phyloP scores from a whole-genome alignment of 768 basidiomycete species.

The Chlorophyllum brunneum region DNA sequence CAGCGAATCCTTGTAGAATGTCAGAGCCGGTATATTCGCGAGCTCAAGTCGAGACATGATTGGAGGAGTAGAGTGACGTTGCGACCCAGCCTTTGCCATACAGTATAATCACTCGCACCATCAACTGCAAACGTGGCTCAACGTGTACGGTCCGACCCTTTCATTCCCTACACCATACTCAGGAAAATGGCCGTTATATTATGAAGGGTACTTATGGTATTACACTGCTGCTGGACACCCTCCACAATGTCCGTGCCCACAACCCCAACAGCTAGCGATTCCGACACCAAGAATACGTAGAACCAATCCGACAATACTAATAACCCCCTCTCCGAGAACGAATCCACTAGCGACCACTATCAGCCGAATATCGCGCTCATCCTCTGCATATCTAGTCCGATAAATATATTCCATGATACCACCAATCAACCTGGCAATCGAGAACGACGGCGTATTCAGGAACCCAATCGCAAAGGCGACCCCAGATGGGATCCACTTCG shows the following conservation, averaged over 20 bases:
- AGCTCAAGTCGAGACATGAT: conserved; percentile 71
- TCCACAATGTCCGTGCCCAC: conserved; percentile 68
- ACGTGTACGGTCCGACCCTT: background rate
- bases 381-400: conserved; percentile 46
- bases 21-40: conserved; percentile 67
- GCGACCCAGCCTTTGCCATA: background rate
- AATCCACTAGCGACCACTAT: conserved; percentile 94
- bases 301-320: conserved; percentile 75
- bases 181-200: no score
- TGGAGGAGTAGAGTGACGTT: background rate
- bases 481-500: conserved; percentile 87
- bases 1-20: conserved; percentile 67
- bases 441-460: conserved; percentile 93
- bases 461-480: conserved; percentile 96
- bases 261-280: conserved; percentile 84
- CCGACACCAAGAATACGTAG: conserved; percentile 74
- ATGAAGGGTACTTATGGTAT: no score
- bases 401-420: conserved; percentile 78
- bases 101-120: background rate
- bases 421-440: conserved; percentile 85
- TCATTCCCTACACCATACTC: background rate
- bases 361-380: conserved; percentile 61
- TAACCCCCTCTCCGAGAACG: conserved; percentile 91
- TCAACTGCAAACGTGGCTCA: conserved; percentile 9
- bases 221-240: conserved; percentile 46